Conservation (phyloP, 176 grass and related monocot genomes). For the Carex kokanica region DNA sequence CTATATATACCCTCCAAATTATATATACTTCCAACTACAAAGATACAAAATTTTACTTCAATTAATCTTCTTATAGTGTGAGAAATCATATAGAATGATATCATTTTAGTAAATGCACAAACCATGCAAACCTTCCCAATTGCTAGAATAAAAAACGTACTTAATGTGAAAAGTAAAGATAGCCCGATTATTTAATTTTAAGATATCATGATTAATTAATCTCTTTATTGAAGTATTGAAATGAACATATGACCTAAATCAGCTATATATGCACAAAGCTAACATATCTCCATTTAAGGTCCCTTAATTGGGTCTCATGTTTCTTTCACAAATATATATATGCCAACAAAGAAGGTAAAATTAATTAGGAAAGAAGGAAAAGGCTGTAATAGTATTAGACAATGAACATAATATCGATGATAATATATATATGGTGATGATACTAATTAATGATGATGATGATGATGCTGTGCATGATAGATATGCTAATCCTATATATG, state of each 20-base stretch:
- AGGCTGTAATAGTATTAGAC: not conserved
- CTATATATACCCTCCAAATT: not conserved
- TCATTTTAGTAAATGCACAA: not conserved
- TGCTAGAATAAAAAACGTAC: not conserved
- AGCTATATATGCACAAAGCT: constrained; percentile 21
- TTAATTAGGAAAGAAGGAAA: not conserved
- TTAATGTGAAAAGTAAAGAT: not conserved
- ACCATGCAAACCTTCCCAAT: not conserved
- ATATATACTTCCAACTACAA: not conserved
- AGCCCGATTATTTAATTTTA: not conserved
- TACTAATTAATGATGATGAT: not conserved
- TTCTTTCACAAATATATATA: constrained; percentile 46
- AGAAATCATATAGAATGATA: too few relatives aligned
- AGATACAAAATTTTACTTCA: not conserved
- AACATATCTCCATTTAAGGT: constrained; percentile 29
- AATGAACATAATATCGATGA: not conserved
- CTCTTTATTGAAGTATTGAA: constrained; percentile 13
- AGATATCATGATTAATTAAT: not conserved
- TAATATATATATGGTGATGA: not conserved
- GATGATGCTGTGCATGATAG: not conserved
- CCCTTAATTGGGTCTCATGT: constrained; percentile 47
- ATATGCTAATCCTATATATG: not conserved
- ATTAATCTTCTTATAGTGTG: not conserved
- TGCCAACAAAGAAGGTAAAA: not conserved
- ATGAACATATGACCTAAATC: constrained; percentile 27